A percentile compares a stretch with the other conserved stretches of the same genome.
These are phyloP conservation scores for Bipolaris cookei DNA, from an alignment of 2,329 filamentous ascomycete species.

Conservation along the genomic window DNA sequence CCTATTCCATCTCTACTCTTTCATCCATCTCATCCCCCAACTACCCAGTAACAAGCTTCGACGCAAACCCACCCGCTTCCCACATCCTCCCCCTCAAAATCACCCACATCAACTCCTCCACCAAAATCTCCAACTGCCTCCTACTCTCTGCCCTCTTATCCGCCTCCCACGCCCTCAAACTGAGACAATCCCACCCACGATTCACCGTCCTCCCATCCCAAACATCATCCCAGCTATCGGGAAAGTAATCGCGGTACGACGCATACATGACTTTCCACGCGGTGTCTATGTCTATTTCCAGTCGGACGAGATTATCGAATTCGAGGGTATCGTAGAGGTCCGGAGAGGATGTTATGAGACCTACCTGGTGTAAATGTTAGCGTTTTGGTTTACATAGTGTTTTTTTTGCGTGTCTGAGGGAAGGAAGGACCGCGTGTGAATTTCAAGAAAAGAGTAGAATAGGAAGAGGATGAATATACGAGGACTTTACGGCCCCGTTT, in stretches of 20 bases:
- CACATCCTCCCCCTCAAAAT: neutral
- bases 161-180: neutral
- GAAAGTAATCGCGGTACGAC: constrained; percentile 5
- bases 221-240: neutral
- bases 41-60: neutral
- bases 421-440: no score
- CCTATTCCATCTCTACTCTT: neutral
- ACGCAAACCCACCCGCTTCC: neutral
- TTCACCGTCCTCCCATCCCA: neutral
- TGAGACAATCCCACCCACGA: neutral
- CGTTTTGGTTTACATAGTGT: no score
- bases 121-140: neutral
- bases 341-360: neutral
- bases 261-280: constrained; percentile 5
- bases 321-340: neutral
- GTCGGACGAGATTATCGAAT: constrained; percentile 9
- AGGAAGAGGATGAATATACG: neutral
- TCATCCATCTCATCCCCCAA: no score
- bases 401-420: neutral
- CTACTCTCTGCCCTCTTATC: neutral
- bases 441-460: no score
- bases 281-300: neutral
- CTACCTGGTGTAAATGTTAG: no score
- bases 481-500: neutral
- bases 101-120: neutral